A percentile compares a stretch with the other conserved stretches of the same genome.
phyloP scores from a whole-genome alignment of 2,329 filamentous ascomycete species.

The Chalaropsis thielavioides region DNA sequence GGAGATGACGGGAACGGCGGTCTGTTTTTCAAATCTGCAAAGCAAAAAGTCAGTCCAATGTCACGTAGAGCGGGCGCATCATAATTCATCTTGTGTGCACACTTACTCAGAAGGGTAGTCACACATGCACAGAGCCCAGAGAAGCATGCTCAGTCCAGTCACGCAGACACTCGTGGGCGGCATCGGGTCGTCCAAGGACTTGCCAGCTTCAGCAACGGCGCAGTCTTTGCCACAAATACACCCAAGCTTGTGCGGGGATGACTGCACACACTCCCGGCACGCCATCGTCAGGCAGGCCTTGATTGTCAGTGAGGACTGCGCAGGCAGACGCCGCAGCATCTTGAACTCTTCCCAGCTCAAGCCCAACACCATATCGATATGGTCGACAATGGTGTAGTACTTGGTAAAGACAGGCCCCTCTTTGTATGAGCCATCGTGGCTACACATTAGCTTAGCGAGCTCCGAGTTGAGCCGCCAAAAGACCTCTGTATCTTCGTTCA shows the following conservation, averaged over 20 bases:
- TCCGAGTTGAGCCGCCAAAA: not conserved
- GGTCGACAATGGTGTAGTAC: not conserved
- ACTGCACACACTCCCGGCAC: not conserved
- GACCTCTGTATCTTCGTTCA: not conserved
- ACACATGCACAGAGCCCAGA: not conserved
- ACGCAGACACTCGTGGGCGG: not conserved
- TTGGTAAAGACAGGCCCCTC: not conserved
- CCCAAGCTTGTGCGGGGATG: not conserved
- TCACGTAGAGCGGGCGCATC: not conserved
- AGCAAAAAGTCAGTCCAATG: not conserved
- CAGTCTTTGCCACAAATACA: not conserved
- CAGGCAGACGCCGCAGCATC: not conserved
- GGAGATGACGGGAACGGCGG: not conserved
- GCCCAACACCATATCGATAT: not conserved
- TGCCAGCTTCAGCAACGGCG: too few species aligned
- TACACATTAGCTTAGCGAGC: not conserved
- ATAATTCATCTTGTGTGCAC: not conserved
- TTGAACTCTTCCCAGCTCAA: not conserved
- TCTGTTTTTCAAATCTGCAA: not conserved
- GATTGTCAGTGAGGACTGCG: not conserved
- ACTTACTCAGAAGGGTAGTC: not conserved
- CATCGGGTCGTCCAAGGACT: not conserved
- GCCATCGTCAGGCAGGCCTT: not conserved
- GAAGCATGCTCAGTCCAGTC: not conserved
- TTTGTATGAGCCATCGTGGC: not conserved